Conservation (phyloP, 768 basidiomycete species). For the Candolleomyces aberdarensis region DNA sequence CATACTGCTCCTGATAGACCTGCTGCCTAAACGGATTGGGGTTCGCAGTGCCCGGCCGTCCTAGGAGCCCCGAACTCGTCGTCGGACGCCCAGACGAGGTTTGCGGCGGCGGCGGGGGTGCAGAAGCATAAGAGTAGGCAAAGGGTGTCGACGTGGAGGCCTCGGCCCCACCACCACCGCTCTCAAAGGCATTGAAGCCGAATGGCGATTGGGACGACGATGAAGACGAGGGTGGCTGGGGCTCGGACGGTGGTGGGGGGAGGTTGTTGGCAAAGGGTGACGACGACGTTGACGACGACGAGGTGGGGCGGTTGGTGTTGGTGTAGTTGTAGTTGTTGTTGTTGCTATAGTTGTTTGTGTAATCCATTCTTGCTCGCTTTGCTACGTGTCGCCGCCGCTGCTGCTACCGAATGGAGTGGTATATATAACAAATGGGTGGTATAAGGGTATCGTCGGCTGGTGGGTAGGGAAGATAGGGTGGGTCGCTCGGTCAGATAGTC, state of each 20-base stretch:
- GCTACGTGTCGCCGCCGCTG: too few relatives aligned
- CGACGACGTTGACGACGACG: too few relatives aligned
- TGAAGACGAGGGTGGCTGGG: not conserved
- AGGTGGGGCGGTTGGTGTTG: too few relatives aligned
- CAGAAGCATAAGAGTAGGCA: too few relatives aligned
- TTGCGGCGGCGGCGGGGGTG: not conserved
- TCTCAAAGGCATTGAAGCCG: not conserved
- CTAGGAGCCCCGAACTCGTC: not conserved
- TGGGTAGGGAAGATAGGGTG: too few relatives aligned
- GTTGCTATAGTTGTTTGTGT: too few relatives aligned
- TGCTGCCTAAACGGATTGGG: not conserved
- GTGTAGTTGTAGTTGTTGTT: too few relatives aligned
- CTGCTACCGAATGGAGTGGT: too few relatives aligned
- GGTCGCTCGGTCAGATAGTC: too few relatives aligned
- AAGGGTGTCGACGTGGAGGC: not conserved
- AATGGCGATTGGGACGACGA: not conserved
- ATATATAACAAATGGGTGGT: too few relatives aligned
- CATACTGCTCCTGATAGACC: not conserved
- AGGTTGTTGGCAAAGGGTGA: not conserved
- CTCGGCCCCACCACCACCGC: not conserved
- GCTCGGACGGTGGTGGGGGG: not conserved
- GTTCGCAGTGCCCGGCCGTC: not conserved
- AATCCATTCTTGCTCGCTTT: too few relatives aligned
- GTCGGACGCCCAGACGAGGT: not conserved
- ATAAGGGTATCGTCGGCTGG: too few relatives aligned